Percentiles rank a stretch among this genome's conserved stretches.
Evolutionary conservation across 2,329 filamentous ascomycete species (phyloP).

Genomic region (Colletotrichum brevisporum): DNA sequence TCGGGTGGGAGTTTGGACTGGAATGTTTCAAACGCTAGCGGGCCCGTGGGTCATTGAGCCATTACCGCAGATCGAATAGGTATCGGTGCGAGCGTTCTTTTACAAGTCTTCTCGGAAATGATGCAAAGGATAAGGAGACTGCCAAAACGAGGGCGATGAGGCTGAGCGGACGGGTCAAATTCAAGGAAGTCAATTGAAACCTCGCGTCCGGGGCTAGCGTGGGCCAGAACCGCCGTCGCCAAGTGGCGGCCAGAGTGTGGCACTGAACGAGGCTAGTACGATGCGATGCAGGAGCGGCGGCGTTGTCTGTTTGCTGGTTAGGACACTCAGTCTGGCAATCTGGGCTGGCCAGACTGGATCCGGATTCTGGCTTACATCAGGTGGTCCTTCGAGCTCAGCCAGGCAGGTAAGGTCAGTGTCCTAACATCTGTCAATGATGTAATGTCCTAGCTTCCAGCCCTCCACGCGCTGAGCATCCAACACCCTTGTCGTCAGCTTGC

Average conservation of each 20-base stretch:
- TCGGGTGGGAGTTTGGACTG: background rate
- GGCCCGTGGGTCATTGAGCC: conserved; percentile 6
- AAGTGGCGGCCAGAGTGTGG: conserved; percentile 20
- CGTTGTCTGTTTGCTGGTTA: conserved; percentile 19
- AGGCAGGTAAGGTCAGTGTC: conserved; percentile 13
- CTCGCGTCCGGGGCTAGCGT: conserved; percentile 28
- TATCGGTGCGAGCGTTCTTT: background rate
- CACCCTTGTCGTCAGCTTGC: conserved; percentile 28
- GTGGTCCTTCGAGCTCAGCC: conserved; percentile 27
- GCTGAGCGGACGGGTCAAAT: conserved; percentile 12
- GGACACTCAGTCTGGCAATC: conserved; percentile 9
- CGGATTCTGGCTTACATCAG: background rate
- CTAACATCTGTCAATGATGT: conserved; percentile 32
- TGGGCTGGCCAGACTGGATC: conserved; percentile 13
- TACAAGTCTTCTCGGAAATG: background rate
- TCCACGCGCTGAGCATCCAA: background rate
- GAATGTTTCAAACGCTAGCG: conserved; percentile 22
- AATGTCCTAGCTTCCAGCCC: conserved; percentile 18
- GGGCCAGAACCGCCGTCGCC: conserved; percentile 30
- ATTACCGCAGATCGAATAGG: conserved; percentile 5
- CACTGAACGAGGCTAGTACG: conserved; percentile 29
- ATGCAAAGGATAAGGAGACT: background rate
- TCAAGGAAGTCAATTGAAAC: conserved; percentile 28
- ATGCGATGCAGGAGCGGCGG: conserved; percentile 27
- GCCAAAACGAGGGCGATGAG: conserved; percentile 1